Conservation (phyloP, 2,329 filamentous ascomycete genomes). For the Hymenoscyphus fraxineus region DNA sequence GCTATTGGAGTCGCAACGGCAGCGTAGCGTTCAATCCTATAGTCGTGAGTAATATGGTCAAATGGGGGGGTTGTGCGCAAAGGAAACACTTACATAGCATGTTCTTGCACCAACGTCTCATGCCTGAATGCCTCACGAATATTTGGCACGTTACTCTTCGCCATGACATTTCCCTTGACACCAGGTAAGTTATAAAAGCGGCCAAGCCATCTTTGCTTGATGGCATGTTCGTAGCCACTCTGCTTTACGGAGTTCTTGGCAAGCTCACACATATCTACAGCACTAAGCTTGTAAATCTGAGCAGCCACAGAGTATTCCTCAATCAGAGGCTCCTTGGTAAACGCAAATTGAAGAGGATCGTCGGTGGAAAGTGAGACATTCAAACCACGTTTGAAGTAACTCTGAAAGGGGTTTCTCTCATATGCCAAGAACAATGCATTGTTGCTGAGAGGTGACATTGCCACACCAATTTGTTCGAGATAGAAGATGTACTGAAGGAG, state of each 20-base stretch:
- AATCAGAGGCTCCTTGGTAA: conserved; percentile 96
- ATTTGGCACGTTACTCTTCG: conserved; percentile 94
- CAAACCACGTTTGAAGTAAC: conserved; percentile 89
- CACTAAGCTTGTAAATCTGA: conserved; percentile 95
- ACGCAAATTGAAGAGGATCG: conserved; percentile 95
- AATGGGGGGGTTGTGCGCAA: too few species aligned
- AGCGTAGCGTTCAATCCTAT: conserved; percentile 37
- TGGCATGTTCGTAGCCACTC: conserved; percentile 82
- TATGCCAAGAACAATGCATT: conserved; percentile 96
- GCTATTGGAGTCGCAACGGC: conserved; percentile 23
- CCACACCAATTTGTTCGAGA: conserved; percentile 94
- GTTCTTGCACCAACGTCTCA: conserved; percentile 79
- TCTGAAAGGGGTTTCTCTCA: conserved; percentile 92
- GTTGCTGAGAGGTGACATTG: conserved; percentile 98
- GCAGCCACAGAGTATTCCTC: conserved; percentile 97
- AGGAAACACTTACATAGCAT: conserved; percentile 64
- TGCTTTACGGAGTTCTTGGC: conserved; percentile 95
- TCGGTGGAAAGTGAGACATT: conserved; percentile 97
- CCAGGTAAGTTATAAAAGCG: conserved; percentile 73
- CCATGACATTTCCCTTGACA: conserved; percentile 82
- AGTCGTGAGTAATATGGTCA: neutral
- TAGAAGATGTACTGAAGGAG: conserved; percentile 97
- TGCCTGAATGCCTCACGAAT: conserved; percentile 86
- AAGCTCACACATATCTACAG: conserved; percentile 97
- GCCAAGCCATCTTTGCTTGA: conserved; percentile 93